Evolutionary conservation across 2,329 filamentous ascomycete genomes (phyloP), one percentile per base, ranked within the genome.

Genomic region (Hysterium pulicare): DNA sequence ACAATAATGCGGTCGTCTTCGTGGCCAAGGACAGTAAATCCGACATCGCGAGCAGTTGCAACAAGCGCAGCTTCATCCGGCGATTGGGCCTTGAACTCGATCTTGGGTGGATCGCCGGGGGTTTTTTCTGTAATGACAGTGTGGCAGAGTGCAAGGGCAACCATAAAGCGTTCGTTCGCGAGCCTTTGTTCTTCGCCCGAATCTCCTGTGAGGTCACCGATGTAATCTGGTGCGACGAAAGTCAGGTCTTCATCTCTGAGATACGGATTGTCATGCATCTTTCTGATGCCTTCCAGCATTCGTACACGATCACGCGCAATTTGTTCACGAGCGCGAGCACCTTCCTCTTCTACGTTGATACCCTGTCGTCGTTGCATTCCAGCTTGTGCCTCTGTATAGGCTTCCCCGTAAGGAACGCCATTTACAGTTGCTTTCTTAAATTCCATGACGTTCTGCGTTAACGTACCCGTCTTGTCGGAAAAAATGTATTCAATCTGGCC

Each of bases 401-500:
- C 93, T 70, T 98, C 93, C 48, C 94, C 93, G 54, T 98, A 98
- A 0, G 90, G 83, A 46, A 93, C 81, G n/a, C 91, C 91, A 58
- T 97, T 97, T 68, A 98, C 84, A 0, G 90, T 95, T 42, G 86
- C 90, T 69, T 98, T 98, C 69, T 97, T 98, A 79, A 97, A 98
- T 66, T 98, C 94, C 93, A 95, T 95, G 40, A 94, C 86, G 63
- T 95, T 95, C 59, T 94, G 88, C 0, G 88, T 95, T 50, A 95
- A 71, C 2, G 88, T 95, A 45, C 88, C 88, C 0, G 88, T 95
- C 70, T 95, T 95, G 74, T 95, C 88, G 0, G 88, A 96, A 68
- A 98, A 98, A 53, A 98, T 95, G 72, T 97, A 98, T 69, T 97
- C 93, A 49, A 98, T 95, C 69, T 98, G 93, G 10, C 93, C 93